Conservation (phyloP, 768 basidiomycete genomes). For the Russula dissimulans region DNA sequence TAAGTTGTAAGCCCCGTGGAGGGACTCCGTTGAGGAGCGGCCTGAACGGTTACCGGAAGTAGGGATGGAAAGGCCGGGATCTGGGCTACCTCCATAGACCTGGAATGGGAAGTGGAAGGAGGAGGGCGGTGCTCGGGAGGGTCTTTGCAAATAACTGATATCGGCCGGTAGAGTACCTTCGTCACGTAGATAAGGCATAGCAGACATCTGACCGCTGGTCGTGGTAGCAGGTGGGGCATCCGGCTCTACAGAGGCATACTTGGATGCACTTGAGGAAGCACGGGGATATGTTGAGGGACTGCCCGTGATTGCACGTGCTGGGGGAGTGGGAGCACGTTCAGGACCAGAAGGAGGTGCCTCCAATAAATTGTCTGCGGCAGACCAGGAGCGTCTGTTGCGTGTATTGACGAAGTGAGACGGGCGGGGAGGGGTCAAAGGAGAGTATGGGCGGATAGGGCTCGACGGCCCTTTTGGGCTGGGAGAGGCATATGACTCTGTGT, state of each 20-base stretch:
- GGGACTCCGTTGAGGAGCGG: conserved; percentile 35
- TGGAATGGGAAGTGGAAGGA: conserved; percentile 45
- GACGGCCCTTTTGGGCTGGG: conserved; percentile 8
- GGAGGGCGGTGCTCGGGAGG: conserved; percentile 31
- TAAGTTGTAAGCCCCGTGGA: conserved; percentile 18
- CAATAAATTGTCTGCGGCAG: conserved; percentile 19
- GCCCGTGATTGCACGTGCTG: conserved; percentile 13
- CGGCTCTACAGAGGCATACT: conserved; percentile 3
- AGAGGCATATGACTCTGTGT: conserved; percentile 17
- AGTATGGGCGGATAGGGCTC: conserved; percentile 13
- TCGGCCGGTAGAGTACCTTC: conserved; percentile 15
- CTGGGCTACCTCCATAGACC: conserved; percentile 57
- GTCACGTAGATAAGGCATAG: conserved; percentile 16
- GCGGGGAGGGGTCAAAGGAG: conserved; percentile 18
- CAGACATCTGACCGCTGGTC: neutral
- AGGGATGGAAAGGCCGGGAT: conserved; percentile 41
- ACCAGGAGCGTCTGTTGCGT: conserved; percentile 14
- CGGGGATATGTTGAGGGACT: conserved; percentile 13
- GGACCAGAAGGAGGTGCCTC: conserved; percentile 23
- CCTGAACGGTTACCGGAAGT: conserved; percentile 26
- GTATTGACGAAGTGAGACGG: conserved; percentile 7
- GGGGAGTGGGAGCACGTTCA: conserved; percentile 23
- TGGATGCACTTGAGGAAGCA: neutral
- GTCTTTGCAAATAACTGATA: conserved; percentile 1
- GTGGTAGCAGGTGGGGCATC: neutral